Evolutionary conservation across 805 yeast species (phyloP).

Genomic region (Candida nonsorbophila): DNA sequence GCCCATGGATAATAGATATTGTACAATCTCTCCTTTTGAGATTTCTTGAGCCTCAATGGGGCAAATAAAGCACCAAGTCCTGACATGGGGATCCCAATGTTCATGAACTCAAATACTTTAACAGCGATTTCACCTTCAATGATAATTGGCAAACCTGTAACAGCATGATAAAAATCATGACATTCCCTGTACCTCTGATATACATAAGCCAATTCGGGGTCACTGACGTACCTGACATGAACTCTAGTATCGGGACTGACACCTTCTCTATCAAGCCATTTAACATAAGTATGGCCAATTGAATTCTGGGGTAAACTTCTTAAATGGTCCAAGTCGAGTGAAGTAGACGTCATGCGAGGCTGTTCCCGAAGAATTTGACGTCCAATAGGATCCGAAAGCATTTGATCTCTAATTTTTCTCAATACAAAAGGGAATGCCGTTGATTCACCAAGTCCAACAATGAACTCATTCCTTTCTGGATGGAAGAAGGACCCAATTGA

Average conservation of each 20-base stretch:
- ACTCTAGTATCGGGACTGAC: conserved; percentile 93
- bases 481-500: conserved; percentile 73
- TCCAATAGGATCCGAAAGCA: conserved; percentile 75
- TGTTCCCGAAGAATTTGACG: conserved; percentile 70
- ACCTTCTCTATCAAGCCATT: conserved; percentile 81
- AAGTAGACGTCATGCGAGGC: conserved; percentile 76
- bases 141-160: conserved; percentile 83
- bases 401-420: conserved; percentile 54
- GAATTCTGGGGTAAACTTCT: conserved; percentile 59
- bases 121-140: conserved; percentile 96
- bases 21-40: conserved; percentile 59
- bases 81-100: conserved; percentile 92
- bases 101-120: conserved; percentile 87
- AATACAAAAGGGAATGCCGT: conserved; percentile 74
- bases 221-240: conserved; percentile 80
- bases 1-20: conserved; percentile 89
- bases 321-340: conserved; percentile 60
- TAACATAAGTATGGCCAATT: conserved; percentile 72
- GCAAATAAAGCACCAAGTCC: conserved; percentile 90
- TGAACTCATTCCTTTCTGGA: conserved; percentile 70
- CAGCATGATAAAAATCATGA: conserved; percentile 93
- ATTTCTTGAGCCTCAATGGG: conserved; percentile 64
- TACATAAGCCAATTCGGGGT: conserved; percentile 88
- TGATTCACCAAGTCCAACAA: conserved; percentile 84
- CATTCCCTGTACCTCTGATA: conserved; percentile 93